Evolutionary conservation across 257 asterid genomes (phyloP).

Genomic region (Plantago major): DNA sequence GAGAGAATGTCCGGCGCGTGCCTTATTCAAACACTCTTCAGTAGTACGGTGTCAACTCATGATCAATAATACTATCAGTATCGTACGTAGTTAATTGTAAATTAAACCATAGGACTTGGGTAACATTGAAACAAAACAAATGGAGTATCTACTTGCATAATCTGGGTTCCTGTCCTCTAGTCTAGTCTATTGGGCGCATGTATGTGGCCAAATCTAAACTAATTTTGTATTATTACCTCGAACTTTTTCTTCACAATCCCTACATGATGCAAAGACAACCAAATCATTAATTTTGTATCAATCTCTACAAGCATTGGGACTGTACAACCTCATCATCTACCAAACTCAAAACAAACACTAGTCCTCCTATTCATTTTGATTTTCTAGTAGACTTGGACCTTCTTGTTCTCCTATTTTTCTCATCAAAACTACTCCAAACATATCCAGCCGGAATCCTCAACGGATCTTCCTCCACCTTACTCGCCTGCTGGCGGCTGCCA

Average conservation of each 20-base stretch:
- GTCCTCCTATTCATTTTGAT: conserved; percentile 30
- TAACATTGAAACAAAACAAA: no score
- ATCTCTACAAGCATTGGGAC: background rate
- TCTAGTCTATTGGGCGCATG: no score
- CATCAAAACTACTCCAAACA: conserved; percentile 66
- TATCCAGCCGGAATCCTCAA: conserved; percentile 70
- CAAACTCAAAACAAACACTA: background rate
- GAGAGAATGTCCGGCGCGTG: no score
- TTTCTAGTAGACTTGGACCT: conserved; percentile 59
- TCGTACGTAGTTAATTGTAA: no score
- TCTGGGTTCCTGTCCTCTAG: no score
- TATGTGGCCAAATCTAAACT: background rate
- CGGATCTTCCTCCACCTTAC: conserved; percentile 39
- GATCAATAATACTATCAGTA: no score
- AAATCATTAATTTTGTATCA: background rate
- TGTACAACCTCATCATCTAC: background rate
- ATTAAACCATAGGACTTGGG: no score
- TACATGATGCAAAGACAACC: background rate
- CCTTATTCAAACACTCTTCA: no score
- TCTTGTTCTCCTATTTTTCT: conserved; percentile 48
- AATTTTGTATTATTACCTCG: background rate
- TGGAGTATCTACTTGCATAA: no score
- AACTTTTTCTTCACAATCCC: background rate
- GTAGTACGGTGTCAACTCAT: no score
- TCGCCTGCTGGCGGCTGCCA: conserved; percentile 29